Base-by-base conservation (phyloP, 2,329 filamentous ascomycete species). In the Chrysoporthe deuterocubensis region DNA sequence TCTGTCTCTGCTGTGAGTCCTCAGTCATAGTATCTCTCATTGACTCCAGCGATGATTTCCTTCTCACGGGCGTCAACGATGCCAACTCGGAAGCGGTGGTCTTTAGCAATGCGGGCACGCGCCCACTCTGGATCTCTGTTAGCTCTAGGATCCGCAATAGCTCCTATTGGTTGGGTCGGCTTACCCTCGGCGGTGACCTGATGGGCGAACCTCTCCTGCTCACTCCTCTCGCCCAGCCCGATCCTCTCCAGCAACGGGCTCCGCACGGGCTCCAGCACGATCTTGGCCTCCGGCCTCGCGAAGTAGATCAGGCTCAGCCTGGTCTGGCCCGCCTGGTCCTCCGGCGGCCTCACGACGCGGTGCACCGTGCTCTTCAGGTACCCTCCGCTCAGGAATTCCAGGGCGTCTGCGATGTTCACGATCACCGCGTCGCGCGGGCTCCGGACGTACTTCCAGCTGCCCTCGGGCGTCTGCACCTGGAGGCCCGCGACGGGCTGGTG, bases 401-500 rank as follows among this genome's bases (percentile, higher is more conserved):
- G 73, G 0, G 81, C 77, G 71, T 84, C 82, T 4, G 79, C 81
- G 3, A 82, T 79, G 56, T 84, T 84, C 46, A 84, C 81, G 2
- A 81, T 83, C 40, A 84, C 82, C 0, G 80, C 82, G 2, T 73
- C 73, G 69, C 37, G 70, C 70, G 44, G 71, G 37, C 73, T 73
- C 21, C 68, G 65, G 13, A 74, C 74, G 62, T 75, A 67, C 64
- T 71, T 74, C 73, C 74, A 75, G 18, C 69, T 63, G 5, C 80
- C 82, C 26, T 81, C 77, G 37, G 82, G 78, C 1, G 81, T 79
- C 3, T 76, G 59, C 8, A 83, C 81, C 72, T 87, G 84, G 16
- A 87, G 76, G 0, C 81, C 84, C 0, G 84, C 82, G n/a, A 87
- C 80, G 0, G 85, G 84, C 70, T 87, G 85, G 1, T 84, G 80